Conservation (phyloP, 164 flowering plant species). For the Paratinospora sagittata region DNA sequence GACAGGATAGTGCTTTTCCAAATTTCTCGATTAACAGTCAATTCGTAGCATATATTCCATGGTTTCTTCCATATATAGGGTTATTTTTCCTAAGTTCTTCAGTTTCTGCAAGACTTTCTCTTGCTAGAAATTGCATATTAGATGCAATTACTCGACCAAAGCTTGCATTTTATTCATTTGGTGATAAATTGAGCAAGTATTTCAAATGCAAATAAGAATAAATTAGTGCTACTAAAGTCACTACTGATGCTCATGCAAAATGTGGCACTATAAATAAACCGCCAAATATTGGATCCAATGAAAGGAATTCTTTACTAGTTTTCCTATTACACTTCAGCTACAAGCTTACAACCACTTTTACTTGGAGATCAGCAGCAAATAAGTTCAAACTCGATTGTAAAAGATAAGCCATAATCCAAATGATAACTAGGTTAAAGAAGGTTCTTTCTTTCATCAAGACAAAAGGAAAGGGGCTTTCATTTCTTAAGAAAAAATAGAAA, state of each 20-base stretch:
- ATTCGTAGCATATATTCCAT: too few relatives aligned
- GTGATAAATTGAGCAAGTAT: background rate
- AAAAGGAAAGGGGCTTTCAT: too few relatives aligned
- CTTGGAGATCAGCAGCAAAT: background rate
- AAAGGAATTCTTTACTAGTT: background rate
- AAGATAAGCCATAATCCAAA: background rate
- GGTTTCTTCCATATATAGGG: background rate
- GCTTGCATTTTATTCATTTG: background rate
- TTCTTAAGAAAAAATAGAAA: too few relatives aligned
- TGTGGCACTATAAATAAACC: background rate
- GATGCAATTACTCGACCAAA: background rate
- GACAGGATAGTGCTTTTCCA: too few relatives aligned
- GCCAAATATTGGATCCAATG: background rate
- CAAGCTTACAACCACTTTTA: background rate
- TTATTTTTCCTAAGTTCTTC: background rate
- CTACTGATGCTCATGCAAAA: background rate
- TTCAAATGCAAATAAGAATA: background rate
- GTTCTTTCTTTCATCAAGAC: too few relatives aligned
- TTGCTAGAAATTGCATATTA: background rate
- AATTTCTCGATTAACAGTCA: too few relatives aligned
- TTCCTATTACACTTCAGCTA: background rate
- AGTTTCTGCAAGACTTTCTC: background rate
- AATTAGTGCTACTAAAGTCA: background rate
- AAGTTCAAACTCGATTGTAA: background rate
- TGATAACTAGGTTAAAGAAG: background rate